phyloP scores from a whole-genome alignment of 1,139 yeast species.

The Pichia norvegensis region DNA sequence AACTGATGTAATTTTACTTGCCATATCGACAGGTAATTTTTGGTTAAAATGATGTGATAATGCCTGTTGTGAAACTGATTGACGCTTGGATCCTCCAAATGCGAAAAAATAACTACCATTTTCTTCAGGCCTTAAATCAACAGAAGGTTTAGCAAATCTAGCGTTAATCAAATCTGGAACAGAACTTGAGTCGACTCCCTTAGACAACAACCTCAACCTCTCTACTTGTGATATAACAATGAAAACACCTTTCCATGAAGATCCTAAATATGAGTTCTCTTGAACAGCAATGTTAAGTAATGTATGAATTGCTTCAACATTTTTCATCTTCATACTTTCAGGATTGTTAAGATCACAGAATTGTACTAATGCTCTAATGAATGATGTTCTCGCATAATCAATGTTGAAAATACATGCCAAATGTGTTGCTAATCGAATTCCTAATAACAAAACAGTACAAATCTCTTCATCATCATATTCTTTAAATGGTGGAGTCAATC shows the following conservation, averaged over 20 bases:
- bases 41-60: constrained; percentile 45
- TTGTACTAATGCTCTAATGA: constrained; percentile 83
- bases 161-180: constrained; percentile 85
- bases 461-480: constrained; percentile 78
- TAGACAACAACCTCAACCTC: constrained; percentile 77
- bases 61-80: constrained; percentile 41
- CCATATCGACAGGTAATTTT: constrained; percentile 45
- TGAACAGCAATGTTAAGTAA: constrained; percentile 69
- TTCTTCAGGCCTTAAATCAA: constrained; percentile 31
- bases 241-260: constrained; percentile 80
- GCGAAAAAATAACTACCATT: constrained; percentile 12
- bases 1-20: constrained; percentile 56
- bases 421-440: constrained; percentile 71
- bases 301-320: constrained; percentile 70
- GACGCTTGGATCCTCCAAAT: constrained; percentile 30
- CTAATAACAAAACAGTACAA: constrained; percentile 69
- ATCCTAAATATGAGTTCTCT: constrained; percentile 65
- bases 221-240: constrained; percentile 85
- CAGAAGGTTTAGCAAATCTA: constrained; percentile 53
- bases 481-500: constrained; percentile 86
- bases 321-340: constrained; percentile 71
- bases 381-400: constrained; percentile 80
- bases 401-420: constrained; percentile 81
- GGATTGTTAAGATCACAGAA: constrained; percentile 75
- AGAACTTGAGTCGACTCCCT: constrained; percentile 77